Evolutionary conservation across 352 stramenopile genomes (phyloP).

Genomic region (Globisporangium recalcitrans): DNA sequence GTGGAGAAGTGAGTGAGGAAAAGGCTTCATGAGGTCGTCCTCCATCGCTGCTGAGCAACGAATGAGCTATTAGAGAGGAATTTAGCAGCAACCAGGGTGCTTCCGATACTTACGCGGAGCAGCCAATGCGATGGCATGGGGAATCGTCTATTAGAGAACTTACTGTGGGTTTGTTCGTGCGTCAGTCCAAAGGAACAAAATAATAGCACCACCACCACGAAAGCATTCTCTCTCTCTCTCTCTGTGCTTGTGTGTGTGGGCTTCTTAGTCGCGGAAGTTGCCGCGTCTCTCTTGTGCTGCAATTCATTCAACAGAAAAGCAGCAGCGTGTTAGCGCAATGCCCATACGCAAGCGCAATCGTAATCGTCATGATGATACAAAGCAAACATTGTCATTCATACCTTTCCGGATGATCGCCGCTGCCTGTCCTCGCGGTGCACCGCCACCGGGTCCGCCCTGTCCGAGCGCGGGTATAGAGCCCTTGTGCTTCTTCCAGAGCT

Average conservation of each 20-base stretch:
- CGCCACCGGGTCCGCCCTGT: constrained; percentile 54
- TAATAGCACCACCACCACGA: background rate
- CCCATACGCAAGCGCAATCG: too few relatives aligned
- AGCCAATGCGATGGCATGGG: background rate
- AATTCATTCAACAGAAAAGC: background rate
- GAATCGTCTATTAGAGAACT: background rate
- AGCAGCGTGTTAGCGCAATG: background rate
- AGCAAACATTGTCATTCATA: constrained; percentile 4
- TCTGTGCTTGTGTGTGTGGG: background rate
- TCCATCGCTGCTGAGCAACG: background rate
- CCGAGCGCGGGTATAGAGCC: constrained; percentile 65
- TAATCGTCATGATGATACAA: too few relatives aligned
- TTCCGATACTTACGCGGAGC: background rate
- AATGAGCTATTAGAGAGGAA: background rate
- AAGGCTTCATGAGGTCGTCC: too few relatives aligned
- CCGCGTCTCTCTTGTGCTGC: constrained; percentile 56
- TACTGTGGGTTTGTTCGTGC: background rate
- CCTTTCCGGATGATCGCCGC: constrained; percentile 80
- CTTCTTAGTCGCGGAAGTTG: constrained; percentile 25
- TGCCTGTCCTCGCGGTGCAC: constrained; percentile 59
- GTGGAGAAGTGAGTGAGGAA: constrained; percentile 41
- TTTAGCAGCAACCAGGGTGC: background rate
- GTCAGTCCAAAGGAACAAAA: background rate
- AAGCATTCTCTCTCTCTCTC: background rate
- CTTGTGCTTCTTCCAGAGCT: constrained; percentile 88